A percentile compares a stretch with the other conserved stretches of the same genome.
Conservation (phyloP, 768 basidiomycete genomes). For the Mrakia gelida region DNA sequence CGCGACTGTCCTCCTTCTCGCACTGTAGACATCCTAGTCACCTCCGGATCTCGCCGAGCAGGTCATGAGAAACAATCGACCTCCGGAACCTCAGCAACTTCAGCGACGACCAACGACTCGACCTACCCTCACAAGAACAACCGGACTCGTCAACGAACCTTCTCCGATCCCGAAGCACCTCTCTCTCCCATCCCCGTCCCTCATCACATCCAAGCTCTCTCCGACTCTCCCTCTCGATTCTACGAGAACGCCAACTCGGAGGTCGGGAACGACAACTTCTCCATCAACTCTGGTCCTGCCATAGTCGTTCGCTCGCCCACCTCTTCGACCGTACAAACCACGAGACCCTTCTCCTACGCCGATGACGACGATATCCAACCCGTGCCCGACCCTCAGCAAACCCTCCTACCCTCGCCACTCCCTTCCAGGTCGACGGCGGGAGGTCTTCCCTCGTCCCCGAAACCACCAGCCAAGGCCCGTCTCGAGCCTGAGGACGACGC, state of each 20-base stretch:
- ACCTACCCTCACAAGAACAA: not conserved
- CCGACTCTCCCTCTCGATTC: not conserved
- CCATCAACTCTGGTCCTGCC: not conserved
- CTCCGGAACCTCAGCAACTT: constrained; percentile 1
- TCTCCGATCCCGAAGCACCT: not conserved
- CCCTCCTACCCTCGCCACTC: not conserved
- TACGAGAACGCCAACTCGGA: constrained; percentile 11
- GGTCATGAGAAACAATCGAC: constrained; percentile 1
- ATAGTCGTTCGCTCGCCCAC: constrained; percentile 1
- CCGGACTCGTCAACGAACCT: not conserved
- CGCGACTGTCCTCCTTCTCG: not conserved
- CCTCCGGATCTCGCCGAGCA: not conserved
- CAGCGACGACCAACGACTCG: not conserved
- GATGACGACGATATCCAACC: constrained; percentile 17
- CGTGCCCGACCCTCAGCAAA: not conserved
- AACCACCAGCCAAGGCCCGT: not conserved
- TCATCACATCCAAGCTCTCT: constrained; percentile 8
- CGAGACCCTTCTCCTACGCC: constrained; percentile 2
- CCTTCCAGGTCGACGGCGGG: not conserved
- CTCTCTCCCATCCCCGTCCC: not conserved
- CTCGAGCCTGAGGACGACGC: too few species aligned
- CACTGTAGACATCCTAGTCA: not conserved
- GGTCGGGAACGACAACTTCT: not conserved
- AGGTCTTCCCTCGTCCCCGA: constrained; percentile 3
- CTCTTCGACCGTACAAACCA: not conserved